phyloP scores from a whole-genome alignment of 192 early-diverging fungal genomes.

The Spinellus fusiger region DNA sequence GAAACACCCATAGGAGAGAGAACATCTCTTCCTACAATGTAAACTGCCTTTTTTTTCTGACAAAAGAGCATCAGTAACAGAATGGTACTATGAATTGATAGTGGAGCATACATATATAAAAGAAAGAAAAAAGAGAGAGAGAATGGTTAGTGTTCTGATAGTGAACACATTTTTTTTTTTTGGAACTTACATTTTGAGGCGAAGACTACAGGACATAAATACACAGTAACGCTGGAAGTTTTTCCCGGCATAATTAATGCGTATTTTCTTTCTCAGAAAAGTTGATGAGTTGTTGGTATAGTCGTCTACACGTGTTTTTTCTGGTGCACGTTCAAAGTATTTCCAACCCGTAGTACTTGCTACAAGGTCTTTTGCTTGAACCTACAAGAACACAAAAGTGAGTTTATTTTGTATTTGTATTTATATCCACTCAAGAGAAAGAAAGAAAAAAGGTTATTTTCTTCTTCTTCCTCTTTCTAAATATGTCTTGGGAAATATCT shows the following conservation, averaged over 20 bases:
- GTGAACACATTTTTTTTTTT: not conserved
- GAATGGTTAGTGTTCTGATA: not conserved
- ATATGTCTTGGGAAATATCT: no score
- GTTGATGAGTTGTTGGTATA: not conserved
- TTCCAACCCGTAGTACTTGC: not conserved
- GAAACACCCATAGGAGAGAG: conserved; percentile 33
- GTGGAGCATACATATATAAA: not conserved
- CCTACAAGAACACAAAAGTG: no score
- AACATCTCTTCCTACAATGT: conserved; percentile 22
- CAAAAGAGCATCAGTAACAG: conserved; percentile 22
- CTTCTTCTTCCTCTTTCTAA: no score
- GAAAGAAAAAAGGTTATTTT: no score
- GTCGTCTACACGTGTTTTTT: not conserved
- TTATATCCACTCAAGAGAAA: no score
- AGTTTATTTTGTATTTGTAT: no score
- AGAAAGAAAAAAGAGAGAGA: not conserved
- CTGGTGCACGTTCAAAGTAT: not conserved
- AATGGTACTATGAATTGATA: conserved; percentile 21
- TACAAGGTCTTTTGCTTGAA: not conserved
- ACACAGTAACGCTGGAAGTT: conserved; percentile 20
- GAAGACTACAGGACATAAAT: not conserved
- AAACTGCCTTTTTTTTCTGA: conserved; percentile 20
- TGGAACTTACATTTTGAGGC: conserved; percentile 22
- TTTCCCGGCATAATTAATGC: conserved; percentile 22
- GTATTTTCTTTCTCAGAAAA: conserved; percentile 12